Conservation (phyloP, 2,329 filamentous ascomycete species). For the Beauveria asiatica region DNA sequence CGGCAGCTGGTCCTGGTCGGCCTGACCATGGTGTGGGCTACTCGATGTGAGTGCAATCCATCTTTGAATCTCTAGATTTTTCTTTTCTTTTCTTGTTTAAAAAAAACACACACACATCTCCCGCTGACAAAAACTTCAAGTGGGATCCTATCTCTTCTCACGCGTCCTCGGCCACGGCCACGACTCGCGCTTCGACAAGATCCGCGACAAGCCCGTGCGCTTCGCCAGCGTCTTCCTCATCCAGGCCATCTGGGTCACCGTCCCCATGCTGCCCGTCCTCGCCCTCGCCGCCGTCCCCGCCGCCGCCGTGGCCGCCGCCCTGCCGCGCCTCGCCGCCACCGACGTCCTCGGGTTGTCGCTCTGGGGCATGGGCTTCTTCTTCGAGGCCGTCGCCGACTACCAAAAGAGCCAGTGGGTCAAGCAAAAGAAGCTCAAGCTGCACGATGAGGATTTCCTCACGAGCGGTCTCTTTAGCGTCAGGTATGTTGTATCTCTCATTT, state of each 20-base stretch:
- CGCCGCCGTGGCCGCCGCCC: constrained; percentile 36
- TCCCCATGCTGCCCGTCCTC: constrained; percentile 58
- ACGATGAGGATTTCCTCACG: constrained; percentile 59
- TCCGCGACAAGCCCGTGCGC: constrained; percentile 26
- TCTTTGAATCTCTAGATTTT: too few relatives aligned
- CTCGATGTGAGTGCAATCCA: constrained; percentile 35
- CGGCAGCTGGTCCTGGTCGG: constrained; percentile 36
- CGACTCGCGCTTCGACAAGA: constrained; percentile 42
- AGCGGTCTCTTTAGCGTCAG: constrained; percentile 52
- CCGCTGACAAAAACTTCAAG: constrained; percentile 24
- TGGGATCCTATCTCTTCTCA: constrained; percentile 56
- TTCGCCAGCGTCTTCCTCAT: constrained; percentile 35
- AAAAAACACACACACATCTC: too few relatives aligned
- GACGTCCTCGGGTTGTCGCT: constrained; percentile 50
- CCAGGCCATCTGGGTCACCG: constrained; percentile 59
- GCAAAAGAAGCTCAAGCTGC: constrained; percentile 55
- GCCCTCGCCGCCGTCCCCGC: constrained; percentile 54
- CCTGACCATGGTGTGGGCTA: constrained; percentile 47
- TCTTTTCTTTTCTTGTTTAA: too few relatives aligned
- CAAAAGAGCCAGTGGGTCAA: constrained; percentile 56
- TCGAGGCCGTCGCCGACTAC: constrained; percentile 53
- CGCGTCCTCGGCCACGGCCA: constrained; percentile 50
- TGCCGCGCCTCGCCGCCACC: constrained; percentile 39
- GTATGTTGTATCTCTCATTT: constrained; percentile 19
- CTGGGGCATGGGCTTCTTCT: constrained; percentile 49